These are phyloP conservation scores for Naganishia kalamii DNA, from an alignment of 768 basidiomycete genomes.

Conservation along the genomic window DNA sequence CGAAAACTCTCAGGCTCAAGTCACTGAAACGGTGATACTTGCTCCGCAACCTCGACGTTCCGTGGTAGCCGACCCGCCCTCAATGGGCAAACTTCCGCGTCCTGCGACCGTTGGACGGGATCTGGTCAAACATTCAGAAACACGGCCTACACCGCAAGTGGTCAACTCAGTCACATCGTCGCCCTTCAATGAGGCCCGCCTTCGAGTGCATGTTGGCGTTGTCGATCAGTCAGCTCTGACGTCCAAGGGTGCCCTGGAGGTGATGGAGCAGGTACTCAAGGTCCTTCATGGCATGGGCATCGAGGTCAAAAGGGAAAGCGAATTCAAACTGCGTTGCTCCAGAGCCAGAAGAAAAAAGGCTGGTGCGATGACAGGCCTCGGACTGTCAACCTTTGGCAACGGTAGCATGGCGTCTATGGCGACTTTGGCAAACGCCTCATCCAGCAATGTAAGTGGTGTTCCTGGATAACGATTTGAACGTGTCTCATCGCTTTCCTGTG, in stretches of 20 bases:
- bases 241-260: conserved; percentile 71
- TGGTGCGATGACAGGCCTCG: conserved; percentile 51
- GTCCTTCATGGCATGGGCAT: conserved; percentile 85
- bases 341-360: conserved; percentile 63
- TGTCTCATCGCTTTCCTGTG: conserved; percentile 18
- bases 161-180: conserved; percentile 21
- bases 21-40: neutral
- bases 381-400: conserved; percentile 47
- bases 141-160: neutral
- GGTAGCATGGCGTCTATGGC: conserved; percentile 63
- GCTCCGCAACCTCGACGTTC: conserved; percentile 26
- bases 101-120: conserved; percentile 15
- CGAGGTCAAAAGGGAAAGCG: conserved; percentile 77
- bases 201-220: conserved; percentile 84
- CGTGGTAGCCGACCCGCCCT: conserved; percentile 23
- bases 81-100: conserved; percentile 30
- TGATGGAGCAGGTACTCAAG: conserved; percentile 74
- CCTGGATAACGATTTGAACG: neutral
- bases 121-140: conserved; percentile 15
- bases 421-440: conserved; percentile 73
- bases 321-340: conserved; percentile 83
- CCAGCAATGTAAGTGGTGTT: conserved; percentile 65
- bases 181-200: conserved; percentile 47
- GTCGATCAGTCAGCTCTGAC: conserved; percentile 87
- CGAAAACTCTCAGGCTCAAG: neutral